Evolutionary conservation across 805 yeast species (phyloP).

Genomic region (Candida parachauliodes): DNA sequence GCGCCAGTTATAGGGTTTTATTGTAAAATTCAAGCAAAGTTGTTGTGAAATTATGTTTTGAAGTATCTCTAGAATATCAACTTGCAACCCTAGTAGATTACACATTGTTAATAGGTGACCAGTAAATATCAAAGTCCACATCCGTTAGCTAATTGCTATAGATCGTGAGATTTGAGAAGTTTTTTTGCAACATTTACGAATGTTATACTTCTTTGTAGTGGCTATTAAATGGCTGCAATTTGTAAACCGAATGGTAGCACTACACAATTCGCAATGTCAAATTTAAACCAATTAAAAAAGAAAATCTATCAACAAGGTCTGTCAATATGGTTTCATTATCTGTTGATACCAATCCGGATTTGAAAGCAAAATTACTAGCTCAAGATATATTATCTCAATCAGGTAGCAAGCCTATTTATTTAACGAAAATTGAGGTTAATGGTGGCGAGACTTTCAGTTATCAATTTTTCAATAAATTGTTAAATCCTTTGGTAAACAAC

Average conservation of each 20-base stretch:
- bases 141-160: too few relatives aligned
- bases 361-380: slow-evolving; percentile 20
- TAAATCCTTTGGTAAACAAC: slow-evolving; percentile 39
- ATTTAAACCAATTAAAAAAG: slow-evolving; percentile 1
- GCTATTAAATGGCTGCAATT: slow-evolving; percentile 1
- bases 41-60: too few relatives aligned
- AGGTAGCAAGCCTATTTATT: slow-evolving; percentile 31
- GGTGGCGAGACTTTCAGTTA: slow-evolving; percentile 45
- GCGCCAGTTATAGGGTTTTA: too few relatives aligned
- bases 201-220: too few relatives aligned
- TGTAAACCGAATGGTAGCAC: not conserved
- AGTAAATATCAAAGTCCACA: too few relatives aligned
- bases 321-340: slow-evolving; percentile 2
- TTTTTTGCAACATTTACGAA: too few relatives aligned
- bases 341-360: slow-evolving; percentile 12
- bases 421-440: slow-evolving; percentile 33
- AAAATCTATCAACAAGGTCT: not conserved
- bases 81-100: too few relatives aligned
- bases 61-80: too few relatives aligned
- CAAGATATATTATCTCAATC: slow-evolving; percentile 29
- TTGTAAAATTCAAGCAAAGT: too few relatives aligned
- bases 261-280: slow-evolving; percentile 1
- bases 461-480: slow-evolving; percentile 43
- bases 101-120: too few relatives aligned
- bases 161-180: too few relatives aligned